phyloP scores from a whole-genome alignment of 345 rosid genomes.

The Corchorus olitorius region DNA sequence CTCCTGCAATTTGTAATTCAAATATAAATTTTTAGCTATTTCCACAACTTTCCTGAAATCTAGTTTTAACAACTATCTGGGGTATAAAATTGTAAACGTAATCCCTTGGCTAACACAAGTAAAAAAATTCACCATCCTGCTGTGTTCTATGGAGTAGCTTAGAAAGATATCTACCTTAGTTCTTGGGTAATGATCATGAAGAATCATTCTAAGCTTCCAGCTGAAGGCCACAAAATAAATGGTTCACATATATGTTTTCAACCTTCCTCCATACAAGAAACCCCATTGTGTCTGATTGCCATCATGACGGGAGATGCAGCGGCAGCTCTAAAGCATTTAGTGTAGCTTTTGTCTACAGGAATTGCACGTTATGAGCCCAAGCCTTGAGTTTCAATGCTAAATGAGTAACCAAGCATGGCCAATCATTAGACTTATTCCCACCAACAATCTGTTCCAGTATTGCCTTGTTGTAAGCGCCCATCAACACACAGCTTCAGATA shows the following conservation, averaged over 20 bases:
- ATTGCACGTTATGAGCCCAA: neutral
- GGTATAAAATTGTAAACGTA: neutral
- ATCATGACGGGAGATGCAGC: neutral
- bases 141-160: neutral
- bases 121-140: neutral
- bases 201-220: neutral
- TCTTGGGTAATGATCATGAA: neutral
- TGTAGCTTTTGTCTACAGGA: neutral
- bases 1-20: too few species aligned
- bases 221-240: neutral
- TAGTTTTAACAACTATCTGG: too few species aligned
- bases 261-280: neutral
- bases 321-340: neutral
- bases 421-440: neutral
- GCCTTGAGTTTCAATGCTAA: neutral
- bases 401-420: neutral
- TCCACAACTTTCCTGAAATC: too few species aligned
- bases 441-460: neutral
- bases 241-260: neutral
- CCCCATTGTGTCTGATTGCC: neutral
- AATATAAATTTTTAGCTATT: too few species aligned
- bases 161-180: neutral
- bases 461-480: neutral
- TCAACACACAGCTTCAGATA: constrained; percentile 9
- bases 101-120: neutral